Percentiles rank a stretch among this genome's conserved stretches.
Conservation (phyloP, 257 asterid genomes). For the Fraxinus quadrangulata region DNA sequence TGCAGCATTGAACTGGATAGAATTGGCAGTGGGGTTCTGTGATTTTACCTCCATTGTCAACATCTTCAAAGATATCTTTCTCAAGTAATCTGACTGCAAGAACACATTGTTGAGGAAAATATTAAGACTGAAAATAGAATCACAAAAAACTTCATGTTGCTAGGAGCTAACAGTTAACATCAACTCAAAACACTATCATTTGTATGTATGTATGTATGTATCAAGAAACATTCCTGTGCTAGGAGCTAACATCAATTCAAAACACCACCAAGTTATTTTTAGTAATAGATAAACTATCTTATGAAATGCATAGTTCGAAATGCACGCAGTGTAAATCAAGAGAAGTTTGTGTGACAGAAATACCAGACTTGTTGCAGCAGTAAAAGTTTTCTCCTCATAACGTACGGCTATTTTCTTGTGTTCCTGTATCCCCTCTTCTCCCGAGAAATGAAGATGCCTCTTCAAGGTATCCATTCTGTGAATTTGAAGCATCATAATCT, state of each 20-base stretch:
- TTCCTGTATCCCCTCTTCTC: conserved; percentile 76
- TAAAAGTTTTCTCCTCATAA: conserved; percentile 79
- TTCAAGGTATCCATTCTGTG: conserved; percentile 83
- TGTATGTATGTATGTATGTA: not conserved
- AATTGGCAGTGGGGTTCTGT: conserved; percentile 53
- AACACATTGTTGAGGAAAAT: conserved; percentile 9
- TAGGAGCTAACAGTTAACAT: not conserved
- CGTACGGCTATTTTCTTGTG: conserved; percentile 77
- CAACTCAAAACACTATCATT: not conserved
- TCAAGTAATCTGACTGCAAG: conserved; percentile 75
- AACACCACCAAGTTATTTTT: not conserved
- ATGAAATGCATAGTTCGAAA: conserved; percentile 2
- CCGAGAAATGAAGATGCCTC: conserved; percentile 87
- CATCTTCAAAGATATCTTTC: conserved; percentile 86
- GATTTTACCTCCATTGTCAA: conserved; percentile 73
- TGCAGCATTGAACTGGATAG: conserved; percentile 51
- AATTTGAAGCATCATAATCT: conserved; percentile 22
- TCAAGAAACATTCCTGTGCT: not conserved
- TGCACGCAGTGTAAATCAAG: conserved; percentile 2
- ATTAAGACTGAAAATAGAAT: not conserved
- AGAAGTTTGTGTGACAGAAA: conserved; percentile 16
- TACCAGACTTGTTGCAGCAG: conserved; percentile 84
- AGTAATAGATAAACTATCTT: not conserved
- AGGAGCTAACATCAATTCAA: not conserved
- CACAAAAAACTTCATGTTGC: too few species aligned